Evolutionary conservation across 148 eudicot genomes (phyloP), one percentile per base, ranked within the genome.

Genomic region (Cornus kousa): DNA sequence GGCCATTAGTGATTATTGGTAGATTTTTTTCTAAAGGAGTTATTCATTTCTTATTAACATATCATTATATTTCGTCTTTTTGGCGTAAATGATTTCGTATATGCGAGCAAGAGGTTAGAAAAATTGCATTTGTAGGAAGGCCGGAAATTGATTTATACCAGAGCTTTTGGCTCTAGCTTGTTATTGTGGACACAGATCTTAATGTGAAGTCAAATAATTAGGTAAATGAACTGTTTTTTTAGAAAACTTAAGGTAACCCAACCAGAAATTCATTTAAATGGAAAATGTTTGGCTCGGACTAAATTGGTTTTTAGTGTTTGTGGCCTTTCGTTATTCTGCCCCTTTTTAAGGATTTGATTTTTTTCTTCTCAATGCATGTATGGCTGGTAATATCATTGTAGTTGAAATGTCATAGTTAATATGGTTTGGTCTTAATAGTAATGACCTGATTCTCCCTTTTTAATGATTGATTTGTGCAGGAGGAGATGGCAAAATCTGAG

Each of bases 401-500:
- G 40, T 1, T 76, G 19, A 19, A 20, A 23, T 23, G 64, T 46
- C 66, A 14, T 67, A 10, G 70, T 64, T 24, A 20, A 4, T 39
- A 57, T 62, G 2, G 28, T 28, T 77, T 33, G 24, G 67, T 33
- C 23, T 68, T 39, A 0, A 2, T 39, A 39, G 43, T 39, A 39
- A 39, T 39, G 43, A 7, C 43, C 55, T 22, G 31, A 12, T 72
- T 33, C 24, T 46, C 24, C 57, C 14, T 72, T 23, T 3, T 7
- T 50, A 39, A 4, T 39, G 7, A 39, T 39, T 50, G 53, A 31
- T 67, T 13, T 70, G 23, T 50, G 43, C 77, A 87, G 85, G 85
- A 87, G 85, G 85, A 85, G 74, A 83, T 48, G 66, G 79, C 72
- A 14, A 85, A 85, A 67, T 72, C 75, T 7, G 82, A 87, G 72